Evolutionary conservation across 2,329 filamentous ascomycete species (phyloP), one percentile per base, ranked within the genome.

Genomic region (Trichoderma guizhouense): DNA sequence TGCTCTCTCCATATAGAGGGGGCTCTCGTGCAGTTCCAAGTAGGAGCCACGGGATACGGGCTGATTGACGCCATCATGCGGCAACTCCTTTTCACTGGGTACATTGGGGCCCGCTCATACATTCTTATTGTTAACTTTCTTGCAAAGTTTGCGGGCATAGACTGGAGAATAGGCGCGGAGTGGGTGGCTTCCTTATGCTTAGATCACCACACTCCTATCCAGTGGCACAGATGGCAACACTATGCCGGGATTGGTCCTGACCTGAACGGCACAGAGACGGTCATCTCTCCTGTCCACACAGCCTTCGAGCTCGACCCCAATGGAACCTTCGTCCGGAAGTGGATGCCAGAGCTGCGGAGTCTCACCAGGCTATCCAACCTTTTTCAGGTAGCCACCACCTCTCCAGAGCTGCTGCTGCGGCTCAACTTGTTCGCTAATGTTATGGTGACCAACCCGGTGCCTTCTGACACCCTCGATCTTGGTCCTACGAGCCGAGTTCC

Each of bases 141-240:
- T 1, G 82, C 91, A 0, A 93, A 93, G 75, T 91, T 93, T 73
- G 83, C 95, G 3, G 86, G 86, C 1, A 89, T 95, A 26, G 93
- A 95, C 79, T 96, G 93, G 93, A 88, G 92, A 0, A 86, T 93
- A 15, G 93, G 93, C 0, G 93, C 92, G 0, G 93, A 95, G 78
- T 95, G 92, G 91, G 95, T 95, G 77, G 93, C 95, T 78, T 88
- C 87, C 78, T 83, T 92, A 77, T 84, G 95, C 3, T 84, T 91
- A 34, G 93, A 96, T 78, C 94, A 95, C 78, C 93, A 95, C 75
- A 86, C 92, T 0, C 89, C 87, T 15, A 91, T 87, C 72, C 95
- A 95, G 75, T 95, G 92, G 92, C 90, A 90, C 11, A 94, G 94
- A 76, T 95, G 92, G 93, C 92, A 94, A 79, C 95, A 95, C 73